Conservation (phyloP, 208 protist genomes). For the Wallacemonas collosoma region DNA sequence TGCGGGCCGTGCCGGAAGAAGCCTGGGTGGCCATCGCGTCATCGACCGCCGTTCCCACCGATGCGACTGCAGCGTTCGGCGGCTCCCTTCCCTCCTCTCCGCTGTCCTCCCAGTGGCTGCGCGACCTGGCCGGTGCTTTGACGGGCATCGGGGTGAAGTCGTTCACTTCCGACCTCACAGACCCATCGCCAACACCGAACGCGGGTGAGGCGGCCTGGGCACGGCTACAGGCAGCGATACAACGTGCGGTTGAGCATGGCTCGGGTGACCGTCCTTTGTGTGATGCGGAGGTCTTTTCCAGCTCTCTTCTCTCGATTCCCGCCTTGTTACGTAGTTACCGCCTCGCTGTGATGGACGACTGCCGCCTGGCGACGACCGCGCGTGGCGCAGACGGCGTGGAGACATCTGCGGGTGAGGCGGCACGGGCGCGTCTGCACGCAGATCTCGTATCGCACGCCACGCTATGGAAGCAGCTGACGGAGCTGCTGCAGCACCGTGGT, state of each 20-base stretch:
- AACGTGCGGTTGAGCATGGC: neutral
- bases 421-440: neutral
- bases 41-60: neutral
- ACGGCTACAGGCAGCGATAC: neutral
- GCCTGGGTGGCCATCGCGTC: neutral
- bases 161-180: neutral
- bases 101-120: too few relatives aligned
- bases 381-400: neutral
- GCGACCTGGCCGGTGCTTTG: neutral
- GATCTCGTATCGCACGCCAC: neutral
- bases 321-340: neutral
- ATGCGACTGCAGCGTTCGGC: too few relatives aligned
- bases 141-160: neutral
- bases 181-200: neutral
- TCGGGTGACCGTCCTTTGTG: neutral
- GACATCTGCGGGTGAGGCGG: neutral
- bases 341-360: neutral
- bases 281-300: slow-evolving; percentile 3
- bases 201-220: neutral
- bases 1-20: neutral
- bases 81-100: too few relatives aligned
- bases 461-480: slow-evolving; percentile 2
- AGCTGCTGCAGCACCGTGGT: neutral
- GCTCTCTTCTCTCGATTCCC: slow-evolving; percentile 4
- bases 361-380: too few relatives aligned